Conservation (phyloP, 2,329 filamentous ascomycete species). For the Domatiomyces globalis region DNA sequence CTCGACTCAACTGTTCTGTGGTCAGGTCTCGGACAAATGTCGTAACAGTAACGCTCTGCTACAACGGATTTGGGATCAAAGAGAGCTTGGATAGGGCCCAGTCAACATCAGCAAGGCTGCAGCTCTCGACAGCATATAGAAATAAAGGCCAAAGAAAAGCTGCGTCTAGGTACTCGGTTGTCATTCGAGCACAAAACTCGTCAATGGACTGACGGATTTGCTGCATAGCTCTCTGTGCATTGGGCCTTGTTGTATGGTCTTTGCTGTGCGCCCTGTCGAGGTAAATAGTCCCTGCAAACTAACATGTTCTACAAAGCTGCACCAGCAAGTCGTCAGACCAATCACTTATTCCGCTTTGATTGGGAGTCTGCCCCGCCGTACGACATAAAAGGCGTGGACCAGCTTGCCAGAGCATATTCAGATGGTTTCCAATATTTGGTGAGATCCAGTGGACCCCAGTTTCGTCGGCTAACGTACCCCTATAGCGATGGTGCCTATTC, state of each 20-base stretch:
- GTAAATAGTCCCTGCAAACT: slow-evolving; percentile 4
- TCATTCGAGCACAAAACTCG: background rate
- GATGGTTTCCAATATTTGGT: slow-evolving; percentile 24
- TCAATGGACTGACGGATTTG: slow-evolving; percentile 4
- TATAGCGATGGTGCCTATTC: slow-evolving; percentile 26
- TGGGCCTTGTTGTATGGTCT: background rate
- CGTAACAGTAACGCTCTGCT: slow-evolving; percentile 3
- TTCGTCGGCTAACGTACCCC: slow-evolving; percentile 26
- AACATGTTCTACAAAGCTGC: slow-evolving; percentile 3
- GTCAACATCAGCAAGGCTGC: slow-evolving; percentile 1
- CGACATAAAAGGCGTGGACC: slow-evolving; percentile 16
- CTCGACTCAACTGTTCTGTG: slow-evolving; percentile 2
- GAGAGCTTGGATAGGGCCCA: slow-evolving; percentile 5
- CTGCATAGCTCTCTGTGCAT: slow-evolving; percentile 4
- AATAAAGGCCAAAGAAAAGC: slow-evolving; percentile 6
- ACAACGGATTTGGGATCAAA: slow-evolving; percentile 1
- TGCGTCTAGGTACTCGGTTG: background rate
- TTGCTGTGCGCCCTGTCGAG: slow-evolving; percentile 2
- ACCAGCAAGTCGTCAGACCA: background rate
- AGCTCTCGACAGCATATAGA: slow-evolving; percentile 4
- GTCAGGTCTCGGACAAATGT: slow-evolving; percentile 2
- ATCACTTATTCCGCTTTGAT: background rate
- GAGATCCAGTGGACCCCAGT: slow-evolving; percentile 27
- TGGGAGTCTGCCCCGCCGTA: background rate
- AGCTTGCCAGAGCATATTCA: slow-evolving; percentile 24